A percentile compares a stretch with the other conserved stretches of the same genome.
Evolutionary conservation across 1,284 basidiomycete species (phyloP).

Genomic region (Apiotrichum sp.): DNA sequence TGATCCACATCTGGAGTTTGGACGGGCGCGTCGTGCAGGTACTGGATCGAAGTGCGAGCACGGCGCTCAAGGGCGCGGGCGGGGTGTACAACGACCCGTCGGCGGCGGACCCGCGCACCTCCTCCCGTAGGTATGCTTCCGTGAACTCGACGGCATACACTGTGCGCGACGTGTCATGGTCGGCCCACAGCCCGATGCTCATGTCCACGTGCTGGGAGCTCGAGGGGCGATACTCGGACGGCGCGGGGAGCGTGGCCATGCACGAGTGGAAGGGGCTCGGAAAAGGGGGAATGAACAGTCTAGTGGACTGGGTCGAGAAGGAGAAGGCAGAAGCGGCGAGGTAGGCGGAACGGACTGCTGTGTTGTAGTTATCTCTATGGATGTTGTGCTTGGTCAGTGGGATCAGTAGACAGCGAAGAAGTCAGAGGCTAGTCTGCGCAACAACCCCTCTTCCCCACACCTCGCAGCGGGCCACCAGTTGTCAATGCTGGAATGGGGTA

Average conservation of each 20-base stretch:
- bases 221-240: constrained; percentile 49
- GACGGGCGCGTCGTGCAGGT: constrained; percentile 63
- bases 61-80: not conserved
- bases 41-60: constrained; percentile 63
- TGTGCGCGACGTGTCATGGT: constrained; percentile 64
- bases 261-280: constrained; percentile 90
- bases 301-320: constrained; percentile 73
- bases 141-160: constrained; percentile 20
- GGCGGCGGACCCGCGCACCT: constrained; percentile 48
- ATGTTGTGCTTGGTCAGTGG: no score
- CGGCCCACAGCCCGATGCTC: constrained; percentile 64
- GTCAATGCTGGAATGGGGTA: constrained; percentile 3
- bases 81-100: constrained; percentile 38
- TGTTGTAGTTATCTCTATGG: no score
- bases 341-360: no score
- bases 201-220: constrained; percentile 87
- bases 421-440: no score
- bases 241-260: constrained; percentile 65
- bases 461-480: no score
- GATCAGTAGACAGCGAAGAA: no score
- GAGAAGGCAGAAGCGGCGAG: constrained; percentile 13
- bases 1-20: constrained; percentile 79
- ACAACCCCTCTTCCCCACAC: no score
- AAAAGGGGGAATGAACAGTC: constrained; percentile 55
- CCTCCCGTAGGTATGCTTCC: no score